A percentile compares a stretch with the other conserved stretches of the same genome.
These are phyloP conservation scores for Cronartium quercuum DNA, from an alignment of 1,284 basidiomycete species.

Conservation along the genomic window DNA sequence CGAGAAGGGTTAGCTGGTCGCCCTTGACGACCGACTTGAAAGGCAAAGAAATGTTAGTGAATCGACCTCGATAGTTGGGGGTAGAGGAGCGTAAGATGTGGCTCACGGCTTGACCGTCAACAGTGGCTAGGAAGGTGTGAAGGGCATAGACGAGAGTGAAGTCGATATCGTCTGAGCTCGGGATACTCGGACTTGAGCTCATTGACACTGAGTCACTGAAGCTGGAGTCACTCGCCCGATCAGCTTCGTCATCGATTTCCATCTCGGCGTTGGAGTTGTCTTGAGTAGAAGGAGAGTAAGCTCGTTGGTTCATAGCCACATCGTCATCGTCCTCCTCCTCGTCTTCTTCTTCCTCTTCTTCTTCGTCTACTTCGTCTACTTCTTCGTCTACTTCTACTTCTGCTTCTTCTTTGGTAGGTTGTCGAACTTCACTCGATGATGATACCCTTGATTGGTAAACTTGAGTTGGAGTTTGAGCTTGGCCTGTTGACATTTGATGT, in stretches of 20 bases:
- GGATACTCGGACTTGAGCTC: slow-evolving; percentile 68
- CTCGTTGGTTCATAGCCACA: slow-evolving; percentile 1
- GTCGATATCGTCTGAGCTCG: slow-evolving; percentile 74
- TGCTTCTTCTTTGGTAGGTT: neutral
- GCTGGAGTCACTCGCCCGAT: slow-evolving; percentile 38
- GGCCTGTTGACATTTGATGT: too few species aligned
- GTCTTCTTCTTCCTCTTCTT: slow-evolving; percentile 1
- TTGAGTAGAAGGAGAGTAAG: neutral
- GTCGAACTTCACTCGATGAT: too few species aligned
- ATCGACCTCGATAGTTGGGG: neutral
- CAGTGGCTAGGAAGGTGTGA: slow-evolving; percentile 88
- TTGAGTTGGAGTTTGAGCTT: too few species aligned
- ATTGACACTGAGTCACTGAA: slow-evolving; percentile 37
- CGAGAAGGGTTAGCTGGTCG: slow-evolving; percentile 84
- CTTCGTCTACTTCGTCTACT: slow-evolving; percentile 1
- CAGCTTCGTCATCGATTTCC: slow-evolving; percentile 26
- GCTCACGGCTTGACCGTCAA: slow-evolving; percentile 78
- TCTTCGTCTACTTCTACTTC: slow-evolving; percentile 16
- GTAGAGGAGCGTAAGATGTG: neutral
- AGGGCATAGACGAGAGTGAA: slow-evolving; percentile 82
- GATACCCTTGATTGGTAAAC: too few species aligned
- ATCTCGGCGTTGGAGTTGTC: neutral
- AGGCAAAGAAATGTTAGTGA: neutral
- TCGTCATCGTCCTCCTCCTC: slow-evolving; percentile 23
- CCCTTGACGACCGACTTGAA: slow-evolving; percentile 73